Evolutionary conservation across 805 yeast genomes (phyloP).

Genomic region (Metschnikowia arizonensis): DNA sequence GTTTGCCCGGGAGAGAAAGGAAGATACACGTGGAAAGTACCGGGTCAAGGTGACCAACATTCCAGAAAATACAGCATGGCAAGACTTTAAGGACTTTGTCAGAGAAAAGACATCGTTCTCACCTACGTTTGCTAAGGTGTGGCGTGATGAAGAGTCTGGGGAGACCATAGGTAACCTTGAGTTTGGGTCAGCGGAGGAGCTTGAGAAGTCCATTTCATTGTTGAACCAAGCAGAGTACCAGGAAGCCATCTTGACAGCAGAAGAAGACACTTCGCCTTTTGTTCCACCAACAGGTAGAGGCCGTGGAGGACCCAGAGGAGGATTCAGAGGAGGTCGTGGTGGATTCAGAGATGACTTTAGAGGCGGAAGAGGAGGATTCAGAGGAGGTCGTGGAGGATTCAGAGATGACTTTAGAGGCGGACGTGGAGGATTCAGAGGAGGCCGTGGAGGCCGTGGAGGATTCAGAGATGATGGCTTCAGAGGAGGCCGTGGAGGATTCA

Average conservation of each 20-base stretch:
- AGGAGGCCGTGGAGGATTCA: slow-evolving; percentile 39
- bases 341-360: slow-evolving; percentile 28
- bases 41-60: slow-evolving; percentile 66
- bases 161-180: slow-evolving; percentile 51
- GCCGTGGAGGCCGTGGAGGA: slow-evolving; percentile 22
- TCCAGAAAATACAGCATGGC: slow-evolving; percentile 81
- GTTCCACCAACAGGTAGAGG: slow-evolving; percentile 47
- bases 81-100: slow-evolving; percentile 85
- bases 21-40: slow-evolving; percentile 65
- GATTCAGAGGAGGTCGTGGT: slow-evolving; percentile 39
- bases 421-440: slow-evolving; percentile 36
- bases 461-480: slow-evolving; percentile 24
- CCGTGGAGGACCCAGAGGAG: slow-evolving; percentile 43
- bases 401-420: slow-evolving; percentile 23
- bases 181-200: slow-evolving; percentile 63
- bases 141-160: slow-evolving; percentile 45
- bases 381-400: slow-evolving; percentile 47
- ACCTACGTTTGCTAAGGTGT: slow-evolving; percentile 57
- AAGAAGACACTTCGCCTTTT: slow-evolving; percentile 68
- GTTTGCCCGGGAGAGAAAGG: slow-evolving; percentile 53
- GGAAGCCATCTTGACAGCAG: slow-evolving; percentile 67
- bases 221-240: slow-evolving; percentile 69
- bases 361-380: slow-evolving; percentile 33
- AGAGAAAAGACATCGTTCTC: slow-evolving; percentile 65
- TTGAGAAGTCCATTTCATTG: slow-evolving; percentile 68